Evolutionary conservation across 768 basidiomycete genomes (phyloP).

Genomic region (Pulveroboletus frians): DNA sequence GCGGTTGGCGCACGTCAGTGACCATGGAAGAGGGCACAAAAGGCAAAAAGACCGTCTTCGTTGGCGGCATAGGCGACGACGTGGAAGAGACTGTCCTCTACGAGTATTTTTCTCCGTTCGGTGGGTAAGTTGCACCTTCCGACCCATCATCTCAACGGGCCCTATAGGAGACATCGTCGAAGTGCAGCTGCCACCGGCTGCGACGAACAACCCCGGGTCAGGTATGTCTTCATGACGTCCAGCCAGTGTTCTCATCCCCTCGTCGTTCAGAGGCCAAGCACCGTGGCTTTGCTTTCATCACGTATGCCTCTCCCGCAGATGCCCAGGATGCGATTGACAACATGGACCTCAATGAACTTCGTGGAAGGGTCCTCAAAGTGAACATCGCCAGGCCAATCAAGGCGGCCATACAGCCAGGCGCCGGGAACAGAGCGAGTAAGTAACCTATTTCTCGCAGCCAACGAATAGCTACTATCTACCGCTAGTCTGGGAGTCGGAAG

Average conservation of each 20-base stretch:
- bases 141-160: constrained; percentile 1
- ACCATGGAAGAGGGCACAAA: constrained; percentile 78
- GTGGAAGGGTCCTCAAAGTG: constrained; percentile 71
- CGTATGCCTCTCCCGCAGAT: constrained; percentile 72
- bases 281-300: constrained; percentile 92
- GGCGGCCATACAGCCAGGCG: constrained; percentile 52
- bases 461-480: neutral
- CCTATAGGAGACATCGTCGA: constrained; percentile 84
- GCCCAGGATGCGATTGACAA: constrained; percentile 98
- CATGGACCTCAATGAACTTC: constrained; percentile 92
- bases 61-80: constrained; percentile 80
- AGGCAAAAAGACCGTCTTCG: constrained; percentile 80
- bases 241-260: neutral
- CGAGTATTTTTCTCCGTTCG: constrained; percentile 83
- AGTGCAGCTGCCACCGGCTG: constrained; percentile 79
- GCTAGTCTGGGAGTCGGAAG: constrained; percentile 93
- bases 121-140: constrained; percentile 38
- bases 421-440: constrained; percentile 73
- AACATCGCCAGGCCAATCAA: constrained; percentile 85
- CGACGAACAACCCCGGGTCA: constrained; percentile 58
- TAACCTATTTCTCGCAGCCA: constrained; percentile 11
- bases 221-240: constrained; percentile 34
- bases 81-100: constrained; percentile 75
- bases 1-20: neutral
- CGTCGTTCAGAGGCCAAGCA: constrained; percentile 60